phyloP scores from a whole-genome alignment of 108 stramenopile species.

The Nitzschia sp. region DNA sequence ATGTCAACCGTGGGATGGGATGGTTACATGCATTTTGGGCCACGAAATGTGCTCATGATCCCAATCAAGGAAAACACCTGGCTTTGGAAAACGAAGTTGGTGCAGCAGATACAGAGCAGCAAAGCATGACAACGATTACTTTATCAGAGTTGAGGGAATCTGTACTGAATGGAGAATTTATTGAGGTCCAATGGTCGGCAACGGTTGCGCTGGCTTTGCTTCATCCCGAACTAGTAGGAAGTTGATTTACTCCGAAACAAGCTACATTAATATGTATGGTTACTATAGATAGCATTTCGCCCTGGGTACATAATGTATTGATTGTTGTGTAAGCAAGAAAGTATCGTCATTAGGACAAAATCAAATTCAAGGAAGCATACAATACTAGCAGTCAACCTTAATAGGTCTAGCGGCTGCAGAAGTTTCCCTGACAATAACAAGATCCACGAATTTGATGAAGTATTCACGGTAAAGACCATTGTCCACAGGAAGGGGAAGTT shows the following conservation, averaged over 20 bases:
- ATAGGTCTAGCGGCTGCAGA: constrained; percentile 24
- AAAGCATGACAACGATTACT: constrained; percentile 48
- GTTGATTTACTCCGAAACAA: not conserved
- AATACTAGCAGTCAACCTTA: not conserved
- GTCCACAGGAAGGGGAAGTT: constrained; percentile 35
- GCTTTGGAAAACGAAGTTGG: constrained; percentile 48
- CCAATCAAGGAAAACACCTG: constrained; percentile 4
- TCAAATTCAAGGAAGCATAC: not conserved
- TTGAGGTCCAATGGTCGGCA: constrained; percentile 84
- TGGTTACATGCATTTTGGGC: constrained; percentile 72
- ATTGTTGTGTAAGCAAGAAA: no score
- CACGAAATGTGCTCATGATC: constrained; percentile 39
- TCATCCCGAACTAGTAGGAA: constrained; percentile 27
- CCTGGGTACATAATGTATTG: not conserved
- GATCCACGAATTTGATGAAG: constrained; percentile 74
- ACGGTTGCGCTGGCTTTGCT: constrained; percentile 73
- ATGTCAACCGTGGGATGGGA: constrained; percentile 83
- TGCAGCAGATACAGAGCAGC: constrained; percentile 66
- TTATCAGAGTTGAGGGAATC: constrained; percentile 46
- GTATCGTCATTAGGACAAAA: no score
- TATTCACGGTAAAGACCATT: constrained; percentile 62
- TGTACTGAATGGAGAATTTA: constrained; percentile 54
- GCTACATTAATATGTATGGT: no score
- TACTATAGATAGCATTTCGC: not conserved
- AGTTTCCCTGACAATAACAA: constrained; percentile 74